These are phyloP conservation scores for Phaeolepiota aurea DNA, from an alignment of 768 basidiomycete genomes.

Conservation along the genomic window DNA sequence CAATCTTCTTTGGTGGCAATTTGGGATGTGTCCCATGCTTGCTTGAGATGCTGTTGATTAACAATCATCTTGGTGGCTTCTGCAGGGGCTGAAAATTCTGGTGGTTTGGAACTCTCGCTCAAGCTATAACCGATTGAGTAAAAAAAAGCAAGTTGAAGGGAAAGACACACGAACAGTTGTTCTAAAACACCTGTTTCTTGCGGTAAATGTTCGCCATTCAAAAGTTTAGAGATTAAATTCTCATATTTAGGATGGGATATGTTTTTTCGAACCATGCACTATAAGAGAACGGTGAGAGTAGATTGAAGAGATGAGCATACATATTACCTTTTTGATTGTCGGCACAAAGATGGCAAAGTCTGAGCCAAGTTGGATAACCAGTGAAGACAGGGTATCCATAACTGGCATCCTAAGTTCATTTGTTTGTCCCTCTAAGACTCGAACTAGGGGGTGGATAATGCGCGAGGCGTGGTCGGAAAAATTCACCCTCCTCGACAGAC, in stretches of 20 bases:
- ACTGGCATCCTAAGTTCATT: constrained; percentile 81
- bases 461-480: constrained; percentile 97
- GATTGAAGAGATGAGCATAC: background rate
- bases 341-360: constrained; percentile 98
- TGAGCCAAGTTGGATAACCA: constrained; percentile 88
- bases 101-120: constrained; percentile 51
- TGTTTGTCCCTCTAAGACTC: constrained; percentile 67
- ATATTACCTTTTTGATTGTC: constrained; percentile 82
- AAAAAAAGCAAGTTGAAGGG: constrained; percentile 2
- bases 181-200: constrained; percentile 76
- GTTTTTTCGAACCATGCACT: constrained; percentile 72
- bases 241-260: constrained; percentile 84
- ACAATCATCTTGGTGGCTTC: constrained; percentile 87
- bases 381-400: constrained; percentile 88
- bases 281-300: constrained; percentile 1
- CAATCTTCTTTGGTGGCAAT: constrained; percentile 80
- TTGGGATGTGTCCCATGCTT: constrained; percentile 88
- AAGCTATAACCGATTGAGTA: constrained; percentile 20
- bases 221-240: constrained; percentile 75
- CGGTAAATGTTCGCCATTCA: constrained; percentile 87
- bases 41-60: constrained; percentile 95
- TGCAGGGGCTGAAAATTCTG: constrained; percentile 74
- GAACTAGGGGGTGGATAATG: constrained; percentile 90
- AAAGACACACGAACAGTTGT: constrained; percentile 36
- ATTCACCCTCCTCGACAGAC: constrained; percentile 85